Evolutionary conservation across 108 stramenopile genomes (phyloP).

Genomic region (Conticribra guillardii): DNA sequence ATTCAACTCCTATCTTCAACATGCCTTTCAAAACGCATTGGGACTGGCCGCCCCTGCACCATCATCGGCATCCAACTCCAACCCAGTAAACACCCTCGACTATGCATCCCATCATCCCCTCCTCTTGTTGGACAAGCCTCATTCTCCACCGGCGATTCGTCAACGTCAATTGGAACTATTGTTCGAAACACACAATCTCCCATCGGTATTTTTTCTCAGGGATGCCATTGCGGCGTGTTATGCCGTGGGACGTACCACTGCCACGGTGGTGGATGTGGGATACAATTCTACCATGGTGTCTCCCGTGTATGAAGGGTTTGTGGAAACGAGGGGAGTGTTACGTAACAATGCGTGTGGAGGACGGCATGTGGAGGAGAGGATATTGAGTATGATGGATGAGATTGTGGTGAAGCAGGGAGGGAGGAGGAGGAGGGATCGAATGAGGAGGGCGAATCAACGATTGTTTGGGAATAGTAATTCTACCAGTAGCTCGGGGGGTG

Average conservation of each 20-base stretch:
- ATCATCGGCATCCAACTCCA: neutral
- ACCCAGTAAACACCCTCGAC: neutral
- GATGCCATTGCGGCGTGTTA: slow-evolving; percentile 88
- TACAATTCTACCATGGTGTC: slow-evolving; percentile 77
- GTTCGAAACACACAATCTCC: slow-evolving; percentile 79
- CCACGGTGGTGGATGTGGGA: slow-evolving; percentile 84
- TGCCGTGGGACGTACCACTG: slow-evolving; percentile 82
- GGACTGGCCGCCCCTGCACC: neutral
- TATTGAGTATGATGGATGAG: slow-evolving; percentile 73
- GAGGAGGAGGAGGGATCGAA: slow-evolving; percentile 38
- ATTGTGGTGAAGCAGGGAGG: slow-evolving; percentile 50
- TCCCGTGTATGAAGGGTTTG: slow-evolving; percentile 88
- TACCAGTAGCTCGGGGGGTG: neutral
- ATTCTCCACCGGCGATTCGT: slow-evolving; percentile 82
- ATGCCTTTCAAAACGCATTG: slow-evolving; percentile 29
- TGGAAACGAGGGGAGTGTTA: slow-evolving; percentile 73
- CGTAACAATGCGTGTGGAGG: slow-evolving; percentile 64
- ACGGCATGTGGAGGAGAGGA: slow-evolving; percentile 56
- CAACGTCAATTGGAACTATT: slow-evolving; percentile 75
- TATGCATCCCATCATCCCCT: slow-evolving; percentile 56
- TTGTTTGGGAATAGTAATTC: neutral
- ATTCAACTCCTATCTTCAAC: slow-evolving; percentile 27
- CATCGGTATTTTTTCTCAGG: slow-evolving; percentile 88
- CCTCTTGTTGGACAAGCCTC: slow-evolving; percentile 74
- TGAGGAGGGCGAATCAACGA: slow-evolving; percentile 39